Base-by-base conservation (phyloP, 1,139 yeast species). In the Magnusiomyces suaveolens region DNA sequence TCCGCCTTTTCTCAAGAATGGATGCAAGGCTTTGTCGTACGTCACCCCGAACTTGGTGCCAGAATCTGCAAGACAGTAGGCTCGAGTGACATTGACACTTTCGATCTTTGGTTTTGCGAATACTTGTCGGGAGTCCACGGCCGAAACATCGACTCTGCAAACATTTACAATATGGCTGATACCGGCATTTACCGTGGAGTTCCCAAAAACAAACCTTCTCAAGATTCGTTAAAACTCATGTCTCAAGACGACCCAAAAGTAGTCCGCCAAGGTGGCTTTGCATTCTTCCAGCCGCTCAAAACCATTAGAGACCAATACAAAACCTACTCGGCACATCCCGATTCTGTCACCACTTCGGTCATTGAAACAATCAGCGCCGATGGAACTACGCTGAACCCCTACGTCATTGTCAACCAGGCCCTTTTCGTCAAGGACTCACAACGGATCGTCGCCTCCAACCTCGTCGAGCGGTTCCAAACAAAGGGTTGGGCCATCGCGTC, bases 211-310 rank as follows among this genome's bases (percentile, higher is more conserved):
- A 41, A 3, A 4, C 44, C 23, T 20, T 14, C 18, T 36, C 10
- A 36, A 3, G 41, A n/a, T 10, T 10, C 4, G 4, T 36, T 16
- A 10, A 10, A 36, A 3, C 41, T 10, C 4, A n/a, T 3, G 8
- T 10, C 18, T 18, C 41, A 36, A 84, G 71, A 81, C 84, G 57
- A 86, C 96, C 39, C 84, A 94, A 1, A 94, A 86, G 52, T 79
- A 87, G 33, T 50, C 2, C 29, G 48, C 2, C 29, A 43, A 26
- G 48, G 32, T 38, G 43, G 39, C 2, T n/a, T 10, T 4, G 16
- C 14, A n/a, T 47, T 21, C 43, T 47, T 47, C 33, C 50, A 21
- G 12, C 14, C 50, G 16, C 43, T 47, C 3, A 32, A 20, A 23
- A 14, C 25, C 8, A 43, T 20, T 10, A 18, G 29, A 20, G 20